Evolutionary conservation across 192 early-diverging fungal species (phyloP).

Genomic region (Backusella westeae): DNA sequence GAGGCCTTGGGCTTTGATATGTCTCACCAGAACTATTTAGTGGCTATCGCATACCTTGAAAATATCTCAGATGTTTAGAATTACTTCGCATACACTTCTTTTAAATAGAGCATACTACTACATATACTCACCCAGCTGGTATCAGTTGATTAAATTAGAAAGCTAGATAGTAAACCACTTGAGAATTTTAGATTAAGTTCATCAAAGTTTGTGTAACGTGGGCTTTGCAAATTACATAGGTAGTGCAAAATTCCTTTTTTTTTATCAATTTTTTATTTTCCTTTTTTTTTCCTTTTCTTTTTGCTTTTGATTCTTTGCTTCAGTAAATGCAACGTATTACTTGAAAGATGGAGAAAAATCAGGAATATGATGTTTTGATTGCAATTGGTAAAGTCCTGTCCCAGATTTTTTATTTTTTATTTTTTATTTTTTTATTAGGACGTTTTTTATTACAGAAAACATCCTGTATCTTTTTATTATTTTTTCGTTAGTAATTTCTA

Average conservation of each 20-base stretch:
- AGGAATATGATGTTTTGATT: neutral
- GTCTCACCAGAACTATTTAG: no score
- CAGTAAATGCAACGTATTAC: neutral
- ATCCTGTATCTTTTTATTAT: neutral
- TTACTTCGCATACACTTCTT: neutral
- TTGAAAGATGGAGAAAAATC: neutral
- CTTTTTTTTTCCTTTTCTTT: neutral
- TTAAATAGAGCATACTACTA: neutral
- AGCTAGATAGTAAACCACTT: neutral
- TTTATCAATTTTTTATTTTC: neutral
- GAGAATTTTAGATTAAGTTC: neutral
- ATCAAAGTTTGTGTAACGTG: no score
- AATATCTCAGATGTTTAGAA: neutral
- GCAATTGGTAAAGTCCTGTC: neutral
- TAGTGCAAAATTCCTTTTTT: neutral
- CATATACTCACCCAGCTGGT: neutral
- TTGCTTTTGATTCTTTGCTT: neutral
- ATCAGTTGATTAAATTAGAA: neutral
- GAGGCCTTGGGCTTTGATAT: no score
- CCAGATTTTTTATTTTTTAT: neutral
- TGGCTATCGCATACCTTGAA: neutral
- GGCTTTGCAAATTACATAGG: neutral
- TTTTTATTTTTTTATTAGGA: neutral
- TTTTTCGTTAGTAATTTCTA: neutral
- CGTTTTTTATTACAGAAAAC: no score